Base-by-base conservation (phyloP, 495 filamentous ascomycete species). In the Daldinia grandis region DNA sequence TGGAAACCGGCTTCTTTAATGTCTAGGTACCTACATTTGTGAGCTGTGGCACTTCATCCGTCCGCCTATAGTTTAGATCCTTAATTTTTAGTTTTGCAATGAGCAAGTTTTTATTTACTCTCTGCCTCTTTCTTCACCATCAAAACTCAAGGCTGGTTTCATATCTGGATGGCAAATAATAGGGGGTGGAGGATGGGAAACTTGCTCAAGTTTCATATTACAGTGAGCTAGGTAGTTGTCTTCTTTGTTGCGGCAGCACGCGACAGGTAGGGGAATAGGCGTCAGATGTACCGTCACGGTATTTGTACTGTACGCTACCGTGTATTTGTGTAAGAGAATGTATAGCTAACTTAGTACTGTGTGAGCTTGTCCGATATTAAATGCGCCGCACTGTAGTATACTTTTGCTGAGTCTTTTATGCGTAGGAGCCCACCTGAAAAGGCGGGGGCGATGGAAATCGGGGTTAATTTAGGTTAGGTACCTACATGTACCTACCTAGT, bases 201-300 rank as follows among this genome's bases (percentile, higher is more conserved):
- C 69, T 65, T 77, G 75, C 69, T 66, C 69, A 73, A 24, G 75
- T 76, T 72, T 77, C 73, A 75, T 51, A 63, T 68, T 47, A 19
- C 42, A 8, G 42, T 8, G 42, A 47, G 42, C 8, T 5, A 47
- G 14, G 25, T 25, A 30, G 49, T 15, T 64, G 58, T 37, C 58
- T 58, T 67, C 64, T 67, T 68, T 68, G 64, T 60, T 19, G 51
- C 17, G 14, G 68, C 58, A 68, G 69, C 64, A 72, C 69, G 64
- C 60, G 59, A 67, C 14, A 35, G 30, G 53, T 37, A 53, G 30
- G 14, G 37, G 24, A 31, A 33, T 24, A 71, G 28, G 53, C 49
- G 49, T 53, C 49, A 53, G 49, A 53, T 30, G 49, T 53, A 28
- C 47, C 17, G 50, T 47, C 37, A 71, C 47, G 24, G 60, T 64